Evolutionary conservation across 257 asterid species (phyloP), one percentile per base, ranked within the genome.

Genomic region (Petrea volubilis): DNA sequence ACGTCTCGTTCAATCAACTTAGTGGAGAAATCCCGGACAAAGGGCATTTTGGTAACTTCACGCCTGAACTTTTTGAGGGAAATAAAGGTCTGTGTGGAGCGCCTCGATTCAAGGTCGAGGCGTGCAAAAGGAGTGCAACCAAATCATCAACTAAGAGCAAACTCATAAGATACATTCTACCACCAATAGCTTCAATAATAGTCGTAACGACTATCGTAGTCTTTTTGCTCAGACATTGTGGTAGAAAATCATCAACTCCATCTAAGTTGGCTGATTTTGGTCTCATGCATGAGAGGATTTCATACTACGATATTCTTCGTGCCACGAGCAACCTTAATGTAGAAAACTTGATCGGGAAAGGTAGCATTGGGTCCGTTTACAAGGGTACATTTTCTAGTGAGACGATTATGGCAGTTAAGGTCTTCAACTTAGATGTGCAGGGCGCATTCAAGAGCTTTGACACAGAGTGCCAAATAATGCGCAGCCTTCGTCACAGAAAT

Each of bases 401-500:
- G 15, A 33, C 5, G 7, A 9, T 18, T 5, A 14, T 21, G 28
- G 68, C 75, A 23, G 58, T 59, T 10, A 59, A 56, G 44, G 75
- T 70, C 2, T 70, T 70, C 58, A n/a, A 47, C 29, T 21, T 57
- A 34, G 60, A 57, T 9, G 9, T 29, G 20, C 47, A 70, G 9
- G 23, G 46, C 2, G 60, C 60, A 7, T 47, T 70, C 38, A 59
- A 70, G 23, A 70, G 75, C 33, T 70, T 70, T 29, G 50, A 70
- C 3, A 59, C 29, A 0, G 74, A 68, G 29, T 70, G 75, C 9
- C 24, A 46, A 60, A 33, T 70, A 3, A 4, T 70, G 49, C 15
- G 75, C n/a, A 59, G n/a, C 25, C 57, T 70, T 46, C 67, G 56
- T 0, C 74, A 68, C 29, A 40, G 65, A 38, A 68, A 68, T 40